Percentiles rank a stretch among this genome's conserved stretches.
Evolutionary conservation across 73 alveolate genomes (phyloP).

Genomic region (Paramecium pentaurelia): DNA sequence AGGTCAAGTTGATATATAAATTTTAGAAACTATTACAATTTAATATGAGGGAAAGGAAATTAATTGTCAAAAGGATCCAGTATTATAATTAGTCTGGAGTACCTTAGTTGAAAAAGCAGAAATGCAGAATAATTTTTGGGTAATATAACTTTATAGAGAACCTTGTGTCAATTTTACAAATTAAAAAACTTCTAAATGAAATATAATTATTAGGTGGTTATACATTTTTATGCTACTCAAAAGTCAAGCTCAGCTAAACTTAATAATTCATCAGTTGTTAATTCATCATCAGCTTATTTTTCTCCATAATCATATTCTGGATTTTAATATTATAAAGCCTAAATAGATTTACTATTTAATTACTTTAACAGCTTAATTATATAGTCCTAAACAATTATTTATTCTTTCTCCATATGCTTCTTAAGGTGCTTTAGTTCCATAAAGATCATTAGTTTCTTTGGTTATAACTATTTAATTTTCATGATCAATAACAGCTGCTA

Average conservation of each 20-base stretch:
- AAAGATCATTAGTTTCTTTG: constrained; percentile 82
- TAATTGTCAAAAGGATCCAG: not conserved
- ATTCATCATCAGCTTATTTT: not conserved
- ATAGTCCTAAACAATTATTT: constrained; percentile 68
- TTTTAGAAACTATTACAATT: not conserved
- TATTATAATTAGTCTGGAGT: not conserved
- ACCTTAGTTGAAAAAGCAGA: not conserved
- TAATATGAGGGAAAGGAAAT: not conserved
- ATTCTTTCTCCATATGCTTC: constrained; percentile 87
- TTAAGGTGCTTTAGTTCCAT: constrained; percentile 93
- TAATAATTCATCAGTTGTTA: constrained; percentile 37
- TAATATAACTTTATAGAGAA: not conserved
- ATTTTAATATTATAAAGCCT: constrained; percentile 49
- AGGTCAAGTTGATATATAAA: not conserved
- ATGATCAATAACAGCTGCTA: constrained; percentile 91
- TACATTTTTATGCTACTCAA: constrained; percentile 1
- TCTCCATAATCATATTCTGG: constrained; percentile 44
- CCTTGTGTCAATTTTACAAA: not conserved
- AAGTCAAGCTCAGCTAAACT: constrained; percentile 21
- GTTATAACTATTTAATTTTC: constrained; percentile 81
- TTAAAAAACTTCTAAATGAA: not conserved
- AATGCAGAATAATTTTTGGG: not conserved
- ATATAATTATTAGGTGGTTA: not conserved
- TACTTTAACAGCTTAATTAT: constrained; percentile 58
- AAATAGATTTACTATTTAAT: not conserved